Conservation (phyloP, 257 asterid species). For the Ophiorrhiza pumila region DNA sequence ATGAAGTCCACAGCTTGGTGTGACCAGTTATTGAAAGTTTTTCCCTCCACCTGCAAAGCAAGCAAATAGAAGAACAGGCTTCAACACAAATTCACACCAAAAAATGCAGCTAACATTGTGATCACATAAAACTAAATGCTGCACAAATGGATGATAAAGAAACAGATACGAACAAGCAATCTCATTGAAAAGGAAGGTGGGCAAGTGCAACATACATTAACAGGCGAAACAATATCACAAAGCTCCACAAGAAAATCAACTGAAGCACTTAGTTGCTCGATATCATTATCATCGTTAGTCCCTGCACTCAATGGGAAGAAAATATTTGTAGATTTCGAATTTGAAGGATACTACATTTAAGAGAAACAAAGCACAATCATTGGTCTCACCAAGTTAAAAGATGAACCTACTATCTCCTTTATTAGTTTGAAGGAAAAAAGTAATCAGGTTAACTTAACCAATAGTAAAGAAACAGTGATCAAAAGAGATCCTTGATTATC, state of each 20-base stretch:
- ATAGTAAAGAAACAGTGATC: background rate
- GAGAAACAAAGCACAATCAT: background rate
- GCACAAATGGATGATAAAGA: conserved; percentile 12
- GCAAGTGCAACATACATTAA: conserved; percentile 41
- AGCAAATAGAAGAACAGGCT: background rate
- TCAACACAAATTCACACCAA: background rate
- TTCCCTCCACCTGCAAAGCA: conserved; percentile 52
- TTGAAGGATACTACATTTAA: background rate
- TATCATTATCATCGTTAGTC: conserved; percentile 35
- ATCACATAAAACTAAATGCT: conserved; percentile 15
- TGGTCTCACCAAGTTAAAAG: background rate
- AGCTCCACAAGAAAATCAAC: conserved; percentile 93
- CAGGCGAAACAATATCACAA: conserved; percentile 54
- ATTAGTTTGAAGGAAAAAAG: background rate
- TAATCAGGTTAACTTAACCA: background rate
- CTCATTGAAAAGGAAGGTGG: background rate
- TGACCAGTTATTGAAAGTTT: conserved; percentile 68
- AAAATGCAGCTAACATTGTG: background rate
- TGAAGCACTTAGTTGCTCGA: conserved; percentile 72
- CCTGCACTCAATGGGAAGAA: conserved; percentile 36
- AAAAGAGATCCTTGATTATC: too few relatives aligned
- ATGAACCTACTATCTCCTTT: background rate
- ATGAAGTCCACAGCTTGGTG: conserved; percentile 92
- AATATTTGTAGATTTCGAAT: background rate
- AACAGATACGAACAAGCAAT: conserved; percentile 8